These are phyloP conservation scores for Globisporangium nunn DNA, from an alignment of 352 stramenopile species.

Conservation along the genomic window DNA sequence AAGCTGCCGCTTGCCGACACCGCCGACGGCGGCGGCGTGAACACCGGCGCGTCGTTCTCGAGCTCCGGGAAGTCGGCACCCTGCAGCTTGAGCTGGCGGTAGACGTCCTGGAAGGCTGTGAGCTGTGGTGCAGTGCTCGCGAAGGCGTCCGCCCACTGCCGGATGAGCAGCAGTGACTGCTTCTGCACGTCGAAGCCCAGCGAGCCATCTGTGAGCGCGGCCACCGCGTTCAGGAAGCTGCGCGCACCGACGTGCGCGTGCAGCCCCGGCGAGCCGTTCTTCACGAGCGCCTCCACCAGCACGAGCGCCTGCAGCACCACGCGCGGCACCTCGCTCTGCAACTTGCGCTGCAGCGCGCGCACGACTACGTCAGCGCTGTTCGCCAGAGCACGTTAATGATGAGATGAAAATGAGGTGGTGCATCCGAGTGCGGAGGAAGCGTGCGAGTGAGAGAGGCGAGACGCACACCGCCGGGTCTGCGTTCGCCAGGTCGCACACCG, in stretches of 20 bases:
- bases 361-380: slow-evolving; percentile 56
- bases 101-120: slow-evolving; percentile 66
- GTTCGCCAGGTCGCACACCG: slow-evolving; percentile 63
- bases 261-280: slow-evolving; percentile 59
- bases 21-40: slow-evolving; percentile 51
- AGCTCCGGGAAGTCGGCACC: slow-evolving; percentile 60
- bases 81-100: slow-evolving; percentile 71
- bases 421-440: too few relatives aligned
- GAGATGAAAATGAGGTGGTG: neutral
- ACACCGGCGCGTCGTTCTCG: slow-evolving; percentile 62
- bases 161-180: slow-evolving; percentile 67
- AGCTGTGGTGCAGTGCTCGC: slow-evolving; percentile 22
- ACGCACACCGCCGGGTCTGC: slow-evolving; percentile 34
- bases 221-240: slow-evolving; percentile 62
- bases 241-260: slow-evolving; percentile 50
- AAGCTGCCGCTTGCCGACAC: slow-evolving; percentile 6
- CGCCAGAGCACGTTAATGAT: neutral
- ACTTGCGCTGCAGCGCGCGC: slow-evolving; percentile 40
- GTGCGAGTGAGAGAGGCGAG: neutral
- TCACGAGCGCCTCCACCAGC: slow-evolving; percentile 67
- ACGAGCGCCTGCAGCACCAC: slow-evolving; percentile 47
- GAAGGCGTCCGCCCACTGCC: slow-evolving; percentile 78
- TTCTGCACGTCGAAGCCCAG: slow-evolving; percentile 72
- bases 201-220: slow-evolving; percentile 54
- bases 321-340: slow-evolving; percentile 45